Conservation (phyloP, 306 rosid genomes). For the Bauhinia variegata region DNA sequence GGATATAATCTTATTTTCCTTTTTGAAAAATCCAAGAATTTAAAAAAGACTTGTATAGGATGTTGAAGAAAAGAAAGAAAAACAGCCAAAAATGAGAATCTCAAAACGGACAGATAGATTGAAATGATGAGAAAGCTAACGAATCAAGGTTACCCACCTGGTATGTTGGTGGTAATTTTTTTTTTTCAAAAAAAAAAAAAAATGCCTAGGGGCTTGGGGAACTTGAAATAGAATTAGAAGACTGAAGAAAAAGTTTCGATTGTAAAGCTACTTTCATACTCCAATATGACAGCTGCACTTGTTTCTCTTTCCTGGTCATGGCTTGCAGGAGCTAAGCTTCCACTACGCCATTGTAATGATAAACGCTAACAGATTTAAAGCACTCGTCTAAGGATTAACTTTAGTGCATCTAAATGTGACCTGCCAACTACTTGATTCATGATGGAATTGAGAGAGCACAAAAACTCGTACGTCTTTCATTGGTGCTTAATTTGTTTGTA, state of each 20-base stretch:
- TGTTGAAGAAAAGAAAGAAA: too few relatives aligned
- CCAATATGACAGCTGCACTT: neutral
- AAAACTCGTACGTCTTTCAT: constrained; percentile 17
- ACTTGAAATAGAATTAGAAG: too few relatives aligned
- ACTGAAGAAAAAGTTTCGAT: constrained; percentile 5
- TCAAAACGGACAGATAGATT: neutral
- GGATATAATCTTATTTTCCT: neutral
- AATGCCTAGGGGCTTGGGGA: too few relatives aligned
- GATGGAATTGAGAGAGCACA: constrained; percentile 20
- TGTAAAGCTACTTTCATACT: constrained; percentile 18
- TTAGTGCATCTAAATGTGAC: constrained; percentile 39
- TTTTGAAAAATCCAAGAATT: neutral
- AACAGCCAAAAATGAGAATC: neutral
- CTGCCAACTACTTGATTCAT: constrained; percentile 46
- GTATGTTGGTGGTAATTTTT: too few relatives aligned
- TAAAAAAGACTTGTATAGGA: neutral
- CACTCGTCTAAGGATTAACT: constrained; percentile 37
- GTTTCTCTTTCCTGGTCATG: too few relatives aligned
- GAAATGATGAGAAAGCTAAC: constrained; percentile 20
- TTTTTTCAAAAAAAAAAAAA: too few relatives aligned
- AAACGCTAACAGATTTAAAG: constrained; percentile 16
- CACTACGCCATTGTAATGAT: constrained; percentile 28
- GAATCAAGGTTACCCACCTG: too few relatives aligned
- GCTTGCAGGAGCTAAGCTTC: constrained; percentile 13
- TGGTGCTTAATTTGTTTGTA: too few relatives aligned